phyloP scores from a whole-genome alignment of 352 stramenopile species.

The Pythium biforme region DNA sequence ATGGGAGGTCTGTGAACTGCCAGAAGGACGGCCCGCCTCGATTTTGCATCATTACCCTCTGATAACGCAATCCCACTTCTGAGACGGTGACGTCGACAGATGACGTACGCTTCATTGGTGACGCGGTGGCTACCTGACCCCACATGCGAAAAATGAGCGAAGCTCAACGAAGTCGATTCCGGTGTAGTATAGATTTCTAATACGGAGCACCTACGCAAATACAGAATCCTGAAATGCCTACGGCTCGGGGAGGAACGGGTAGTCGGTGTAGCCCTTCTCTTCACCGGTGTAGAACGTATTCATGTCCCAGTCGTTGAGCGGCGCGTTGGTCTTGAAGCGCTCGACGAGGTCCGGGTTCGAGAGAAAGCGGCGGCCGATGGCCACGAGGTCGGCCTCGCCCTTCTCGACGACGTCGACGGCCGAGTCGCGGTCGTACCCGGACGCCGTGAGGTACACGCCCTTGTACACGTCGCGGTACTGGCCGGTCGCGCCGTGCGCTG shows the following conservation, averaged over 20 bases:
- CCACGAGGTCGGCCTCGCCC: conserved; percentile 33
- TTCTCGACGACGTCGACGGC: conserved; percentile 28
- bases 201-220: too few relatives aligned
- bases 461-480: conserved; percentile 28
- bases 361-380: conserved; percentile 42
- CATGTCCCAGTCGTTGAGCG: conserved; percentile 41
- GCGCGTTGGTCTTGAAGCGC: conserved; percentile 27
- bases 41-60: neutral
- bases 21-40: neutral
- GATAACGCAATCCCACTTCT: conserved; percentile 12
- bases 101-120: conserved; percentile 12
- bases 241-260: conserved; percentile 37
- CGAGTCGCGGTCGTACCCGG: conserved; percentile 29
- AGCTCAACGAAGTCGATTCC: neutral
- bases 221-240: neutral
- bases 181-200: too few relatives aligned
- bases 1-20: neutral
- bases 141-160: too few relatives aligned
- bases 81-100: conserved; percentile 2
- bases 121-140: neutral
- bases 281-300: conserved; percentile 49
- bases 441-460: conserved; percentile 27
- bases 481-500: conserved; percentile 38
- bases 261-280: conserved; percentile 52
- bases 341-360: conserved; percentile 45